phyloP scores from a whole-genome alignment of 805 yeast genomes.

The Sungouiella thailandica region DNA sequence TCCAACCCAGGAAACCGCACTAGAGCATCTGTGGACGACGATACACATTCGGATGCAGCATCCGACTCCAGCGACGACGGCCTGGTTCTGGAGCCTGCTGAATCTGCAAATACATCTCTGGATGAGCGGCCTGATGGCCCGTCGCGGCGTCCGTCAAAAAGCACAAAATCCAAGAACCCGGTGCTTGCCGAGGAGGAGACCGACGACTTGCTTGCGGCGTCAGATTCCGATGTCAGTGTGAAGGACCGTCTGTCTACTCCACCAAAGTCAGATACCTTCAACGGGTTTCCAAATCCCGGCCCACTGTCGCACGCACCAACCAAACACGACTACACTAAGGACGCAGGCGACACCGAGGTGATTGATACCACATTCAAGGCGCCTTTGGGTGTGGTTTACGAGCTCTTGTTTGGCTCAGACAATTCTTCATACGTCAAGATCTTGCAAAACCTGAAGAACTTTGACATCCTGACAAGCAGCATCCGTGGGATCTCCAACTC shows the following conservation, averaged over 20 bases:
- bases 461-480: slow-evolving; percentile 18
- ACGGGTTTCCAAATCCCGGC: slow-evolving; percentile 45
- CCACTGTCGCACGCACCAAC: slow-evolving; percentile 64
- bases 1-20: background rate
- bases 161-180: background rate
- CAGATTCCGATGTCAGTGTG: background rate
- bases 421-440: slow-evolving; percentile 37
- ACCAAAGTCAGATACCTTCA: slow-evolving; percentile 1
- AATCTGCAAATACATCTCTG: background rate
- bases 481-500: slow-evolving; percentile 35
- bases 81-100: background rate
- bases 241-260: background rate
- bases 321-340: slow-evolving; percentile 31
- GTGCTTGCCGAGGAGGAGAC: background rate
- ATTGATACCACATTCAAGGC: slow-evolving; percentile 51
- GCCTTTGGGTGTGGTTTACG: slow-evolving; percentile 74
- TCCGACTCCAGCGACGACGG: background rate
- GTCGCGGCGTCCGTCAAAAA: background rate
- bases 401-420: slow-evolving; percentile 60
- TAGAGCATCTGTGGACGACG: background rate
- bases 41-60: background rate
- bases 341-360: slow-evolving; percentile 48
- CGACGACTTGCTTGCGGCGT: no score
- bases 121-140: background rate
- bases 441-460: slow-evolving; percentile 28